Evolutionary conservation across 2,329 filamentous ascomycete species (phyloP), one percentile per base, ranked within the genome.

Genomic region (Penicillium sp.): DNA sequence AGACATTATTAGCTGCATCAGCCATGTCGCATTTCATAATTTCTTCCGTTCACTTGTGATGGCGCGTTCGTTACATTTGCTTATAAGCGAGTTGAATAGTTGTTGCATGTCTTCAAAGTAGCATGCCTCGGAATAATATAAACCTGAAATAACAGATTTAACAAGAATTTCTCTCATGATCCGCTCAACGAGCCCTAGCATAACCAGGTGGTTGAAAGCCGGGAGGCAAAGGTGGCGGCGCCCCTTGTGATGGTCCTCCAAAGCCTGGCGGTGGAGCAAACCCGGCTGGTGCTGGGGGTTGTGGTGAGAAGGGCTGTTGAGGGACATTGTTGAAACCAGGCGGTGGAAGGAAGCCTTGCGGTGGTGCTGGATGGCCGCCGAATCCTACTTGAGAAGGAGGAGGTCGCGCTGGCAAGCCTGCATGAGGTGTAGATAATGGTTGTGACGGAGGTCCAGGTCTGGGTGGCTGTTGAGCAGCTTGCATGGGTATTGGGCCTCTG

Each of bases 371-470:
- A 45, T 73, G 86, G 9, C 87, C 87, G 43, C 86, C 87, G 66
- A 88, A 89, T 1, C 85, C 85, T 50, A 77, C 84, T 65, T 87
- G 83, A 16, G 80, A 84, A 18, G 85, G 85, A 3, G 88, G 88
- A n/a, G 88, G 88, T 40, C 87, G 78, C 57, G 87, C 85, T 40
- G 88, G 87, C 24, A 86, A 69, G 26, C 81, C 81, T 7, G 81
- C 76, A 14, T 78, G 77, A 9, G 77, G 75, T 30, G 74, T 74
- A 43, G 70, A 67, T 45, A 79, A 65, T 49, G 79, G 75, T 55
- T 71, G 75, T 18, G 82, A 81, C 33, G 85, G 83, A 48, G 84
- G 83, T 14, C 52, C 47, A 35, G 57, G 53, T 21, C 86, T 80
- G 28, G 84, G 79, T 55, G 77, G 71, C 60, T 68, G 65, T 33